These are phyloP conservation scores for Candida hungchunana DNA, from an alignment of 805 yeast genomes.

Conservation along the genomic window DNA sequence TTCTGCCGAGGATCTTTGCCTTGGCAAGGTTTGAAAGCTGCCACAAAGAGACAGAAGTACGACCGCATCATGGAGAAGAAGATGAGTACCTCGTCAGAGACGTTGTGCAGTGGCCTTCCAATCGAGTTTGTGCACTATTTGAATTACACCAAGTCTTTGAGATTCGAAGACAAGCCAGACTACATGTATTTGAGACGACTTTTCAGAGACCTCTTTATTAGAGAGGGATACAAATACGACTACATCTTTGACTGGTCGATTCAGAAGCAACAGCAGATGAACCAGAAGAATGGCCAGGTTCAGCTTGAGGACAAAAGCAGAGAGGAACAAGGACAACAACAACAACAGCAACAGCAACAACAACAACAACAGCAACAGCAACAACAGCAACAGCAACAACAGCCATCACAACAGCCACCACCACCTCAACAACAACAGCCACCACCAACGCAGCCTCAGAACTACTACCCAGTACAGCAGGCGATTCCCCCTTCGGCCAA, in stretches of 20 bases:
- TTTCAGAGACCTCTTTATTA: constrained; percentile 81
- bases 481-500: too few species aligned
- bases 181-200: constrained; percentile 83
- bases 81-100: constrained; percentile 82
- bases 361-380: constrained; percentile 15
- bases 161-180: constrained; percentile 97
- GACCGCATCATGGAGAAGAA: constrained; percentile 95
- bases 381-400: constrained; percentile 13
- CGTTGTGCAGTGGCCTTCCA: constrained; percentile 88
- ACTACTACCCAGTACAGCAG: constrained; percentile 5
- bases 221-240: constrained; percentile 88
- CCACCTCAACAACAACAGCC: constrained; percentile 3
- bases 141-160: constrained; percentile 81
- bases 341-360: constrained; percentile 15
- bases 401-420: constrained; percentile 1
- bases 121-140: constrained; percentile 81
- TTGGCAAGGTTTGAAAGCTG: constrained; percentile 98
- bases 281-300: constrained; percentile 19
- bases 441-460: constrained; percentile 2
- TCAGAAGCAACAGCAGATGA: constrained; percentile 58
- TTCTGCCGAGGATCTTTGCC: constrained; percentile 95
- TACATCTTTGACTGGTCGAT: constrained; percentile 97
- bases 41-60: constrained; percentile 93
- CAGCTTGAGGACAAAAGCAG: constrained; percentile 9
- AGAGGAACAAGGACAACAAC: constrained; percentile 11